phyloP scores from a whole-genome alignment of 179 eudicot genomes.

The Actinidia arguta region DNA sequence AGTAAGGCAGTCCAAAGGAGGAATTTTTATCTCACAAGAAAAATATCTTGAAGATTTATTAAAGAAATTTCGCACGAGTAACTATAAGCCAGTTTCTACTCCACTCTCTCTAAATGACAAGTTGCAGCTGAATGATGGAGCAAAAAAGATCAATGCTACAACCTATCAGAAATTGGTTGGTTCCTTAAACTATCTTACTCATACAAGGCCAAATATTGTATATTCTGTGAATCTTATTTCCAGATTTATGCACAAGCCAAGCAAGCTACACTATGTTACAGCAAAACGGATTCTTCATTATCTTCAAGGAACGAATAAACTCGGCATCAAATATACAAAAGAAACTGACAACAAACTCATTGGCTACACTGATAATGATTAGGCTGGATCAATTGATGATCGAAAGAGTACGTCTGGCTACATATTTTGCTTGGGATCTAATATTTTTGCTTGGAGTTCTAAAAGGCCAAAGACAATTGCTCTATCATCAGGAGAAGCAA shows the following conservation, averaged over 20 bases:
- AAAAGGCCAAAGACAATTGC: neutral
- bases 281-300: neutral
- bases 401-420: neutral
- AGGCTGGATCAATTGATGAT: neutral
- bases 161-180: no score
- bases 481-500: no score
- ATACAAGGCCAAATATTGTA: no score
- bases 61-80: neutral
- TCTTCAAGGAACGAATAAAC: neutral
- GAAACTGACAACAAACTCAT: neutral
- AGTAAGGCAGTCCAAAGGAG: neutral
- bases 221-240: no score
- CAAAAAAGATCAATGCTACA: neutral
- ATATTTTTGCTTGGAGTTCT: neutral
- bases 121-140: neutral
- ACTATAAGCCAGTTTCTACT: neutral
- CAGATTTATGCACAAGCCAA: no score
- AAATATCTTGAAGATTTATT: neutral
- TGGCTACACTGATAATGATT: neutral
- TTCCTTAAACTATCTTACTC: no score
- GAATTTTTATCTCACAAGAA: neutral
- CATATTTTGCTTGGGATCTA: neutral
- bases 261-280: no score
- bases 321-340: neutral
- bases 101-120: neutral